Percentiles rank a stretch among this genome's conserved stretches.
These are phyloP conservation scores for Sporothrix phasma DNA, from an alignment of 2,329 filamentous ascomycete genomes.

Conservation along the genomic window DNA sequence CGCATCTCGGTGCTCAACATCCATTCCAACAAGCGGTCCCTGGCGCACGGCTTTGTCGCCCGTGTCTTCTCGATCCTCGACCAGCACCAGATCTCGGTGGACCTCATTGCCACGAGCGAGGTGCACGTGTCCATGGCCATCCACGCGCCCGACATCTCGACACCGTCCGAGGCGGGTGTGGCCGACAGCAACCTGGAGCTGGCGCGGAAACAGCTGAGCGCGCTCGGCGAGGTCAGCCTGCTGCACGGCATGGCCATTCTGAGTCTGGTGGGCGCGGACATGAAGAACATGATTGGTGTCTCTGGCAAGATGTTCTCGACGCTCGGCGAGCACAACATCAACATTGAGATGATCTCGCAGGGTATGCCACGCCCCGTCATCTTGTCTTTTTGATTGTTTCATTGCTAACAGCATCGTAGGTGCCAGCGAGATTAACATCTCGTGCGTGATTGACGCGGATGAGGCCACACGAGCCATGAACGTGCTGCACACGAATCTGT, in stretches of 20 bases:
- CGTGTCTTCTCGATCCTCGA: constrained; percentile 89
- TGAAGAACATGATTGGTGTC: constrained; percentile 96
- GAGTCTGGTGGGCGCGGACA: constrained; percentile 84
- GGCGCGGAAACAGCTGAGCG: constrained; percentile 48
- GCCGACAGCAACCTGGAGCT: constrained; percentile 45
- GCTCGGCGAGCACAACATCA: constrained; percentile 84
- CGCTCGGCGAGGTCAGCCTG: constrained; percentile 83
- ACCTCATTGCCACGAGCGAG: constrained; percentile 92
- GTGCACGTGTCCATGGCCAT: constrained; percentile 97
- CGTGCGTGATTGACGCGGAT: constrained; percentile 85
- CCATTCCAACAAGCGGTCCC: constrained; percentile 91
- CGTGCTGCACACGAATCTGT: constrained; percentile 90
- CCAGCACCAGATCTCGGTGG: constrained; percentile 76
- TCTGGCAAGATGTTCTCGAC: constrained; percentile 92
- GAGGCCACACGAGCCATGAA: constrained; percentile 92
- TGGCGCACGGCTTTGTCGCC: constrained; percentile 92
- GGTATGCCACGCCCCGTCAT: constrained; percentile 43
- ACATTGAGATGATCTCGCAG: constrained; percentile 99
- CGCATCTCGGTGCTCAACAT: constrained; percentile 96
- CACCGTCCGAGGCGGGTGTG: constrained; percentile 20
- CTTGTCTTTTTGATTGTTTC: background rate
- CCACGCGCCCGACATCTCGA: constrained; percentile 61
- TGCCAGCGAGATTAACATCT: constrained; percentile 98
- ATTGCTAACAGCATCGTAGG: constrained; percentile 39
- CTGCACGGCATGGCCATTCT: constrained; percentile 90